Evolutionary conservation across 768 basidiomycete species (phyloP).

Genomic region (Boletus tomentosulus): DNA sequence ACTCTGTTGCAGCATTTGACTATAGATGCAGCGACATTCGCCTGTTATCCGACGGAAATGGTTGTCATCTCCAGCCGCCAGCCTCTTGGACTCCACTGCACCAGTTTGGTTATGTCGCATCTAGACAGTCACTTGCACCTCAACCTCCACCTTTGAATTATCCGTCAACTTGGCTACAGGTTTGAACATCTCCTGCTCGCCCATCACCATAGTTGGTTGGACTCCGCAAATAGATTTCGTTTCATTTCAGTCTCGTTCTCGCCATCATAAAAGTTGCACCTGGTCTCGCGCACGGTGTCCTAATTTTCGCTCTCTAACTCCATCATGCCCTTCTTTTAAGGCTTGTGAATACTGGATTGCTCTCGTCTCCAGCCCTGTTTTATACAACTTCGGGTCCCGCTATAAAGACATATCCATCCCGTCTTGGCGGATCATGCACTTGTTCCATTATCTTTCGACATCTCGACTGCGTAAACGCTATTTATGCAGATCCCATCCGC

Average conservation of each 20-base stretch:
- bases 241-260: slow-evolving; percentile 16
- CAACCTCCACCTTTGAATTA: slow-evolving; percentile 40
- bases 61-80: slow-evolving; percentile 34
- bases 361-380: slow-evolving; percentile 22
- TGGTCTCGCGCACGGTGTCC: slow-evolving; percentile 31
- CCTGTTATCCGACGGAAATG: slow-evolving; percentile 41
- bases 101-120: slow-evolving; percentile 38
- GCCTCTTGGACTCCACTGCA: slow-evolving; percentile 42
- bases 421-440: slow-evolving; percentile 44
- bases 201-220: slow-evolving; percentile 8
- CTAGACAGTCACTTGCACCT: slow-evolving; percentile 42
- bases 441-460: slow-evolving; percentile 27
- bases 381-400: slow-evolving; percentile 25
- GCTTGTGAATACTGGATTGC: slow-evolving; percentile 36
- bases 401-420: slow-evolving; percentile 64
- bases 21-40: slow-evolving; percentile 46
- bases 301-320: slow-evolving; percentile 39
- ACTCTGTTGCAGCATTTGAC: slow-evolving; percentile 57
- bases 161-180: slow-evolving; percentile 49
- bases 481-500: slow-evolving; percentile 26
- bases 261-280: slow-evolving; percentile 30
- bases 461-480: slow-evolving; percentile 29
- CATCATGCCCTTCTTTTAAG: slow-evolving; percentile 31
- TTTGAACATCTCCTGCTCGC: slow-evolving; percentile 29
- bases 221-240: slow-evolving; percentile 26